phyloP scores from a whole-genome alignment of 176 grass and related monocot species.

The Eleusine coracana region DNA sequence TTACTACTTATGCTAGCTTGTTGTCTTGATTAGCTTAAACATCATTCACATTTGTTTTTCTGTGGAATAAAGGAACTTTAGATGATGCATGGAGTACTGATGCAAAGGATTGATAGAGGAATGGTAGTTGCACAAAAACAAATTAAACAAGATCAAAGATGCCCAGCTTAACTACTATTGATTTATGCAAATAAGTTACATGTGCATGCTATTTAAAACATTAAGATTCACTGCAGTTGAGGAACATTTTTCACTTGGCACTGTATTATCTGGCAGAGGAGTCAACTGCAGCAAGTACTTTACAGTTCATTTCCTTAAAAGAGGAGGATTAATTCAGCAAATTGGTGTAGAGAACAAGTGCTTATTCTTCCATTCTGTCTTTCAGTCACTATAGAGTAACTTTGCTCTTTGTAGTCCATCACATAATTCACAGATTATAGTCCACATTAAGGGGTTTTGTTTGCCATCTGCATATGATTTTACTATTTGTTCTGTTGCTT shows the following conservation, averaged over 20 bases:
- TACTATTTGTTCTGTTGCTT: neutral
- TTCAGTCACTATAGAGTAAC: neutral
- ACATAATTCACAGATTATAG: conserved; percentile 1
- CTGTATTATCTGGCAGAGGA: neutral
- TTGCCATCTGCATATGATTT: conserved; percentile 12
- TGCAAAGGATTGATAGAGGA: neutral
- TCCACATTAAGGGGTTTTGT: neutral
- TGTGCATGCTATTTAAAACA: neutral
- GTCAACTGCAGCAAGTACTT: conserved; percentile 4
- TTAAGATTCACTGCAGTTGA: neutral
- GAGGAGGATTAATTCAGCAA: neutral
- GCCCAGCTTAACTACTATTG: conserved; percentile 1
- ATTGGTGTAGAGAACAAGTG: neutral
- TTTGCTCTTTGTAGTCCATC: neutral
- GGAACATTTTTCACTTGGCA: neutral
- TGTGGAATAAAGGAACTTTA: conserved; percentile 14
- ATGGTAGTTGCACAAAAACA: neutral
- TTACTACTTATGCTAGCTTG: conserved; percentile 21
- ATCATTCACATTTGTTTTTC: conserved; percentile 3
- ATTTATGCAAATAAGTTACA: conserved; percentile 4
- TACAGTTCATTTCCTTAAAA: conserved; percentile 3
- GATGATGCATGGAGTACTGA: neutral
- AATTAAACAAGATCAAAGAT: conserved; percentile 1
- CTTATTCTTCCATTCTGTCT: neutral
- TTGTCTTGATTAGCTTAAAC: neutral